Evolutionary conservation across 371 early-diverging fungal species (phyloP).

Genomic region (Catenaria anguillulae): DNA sequence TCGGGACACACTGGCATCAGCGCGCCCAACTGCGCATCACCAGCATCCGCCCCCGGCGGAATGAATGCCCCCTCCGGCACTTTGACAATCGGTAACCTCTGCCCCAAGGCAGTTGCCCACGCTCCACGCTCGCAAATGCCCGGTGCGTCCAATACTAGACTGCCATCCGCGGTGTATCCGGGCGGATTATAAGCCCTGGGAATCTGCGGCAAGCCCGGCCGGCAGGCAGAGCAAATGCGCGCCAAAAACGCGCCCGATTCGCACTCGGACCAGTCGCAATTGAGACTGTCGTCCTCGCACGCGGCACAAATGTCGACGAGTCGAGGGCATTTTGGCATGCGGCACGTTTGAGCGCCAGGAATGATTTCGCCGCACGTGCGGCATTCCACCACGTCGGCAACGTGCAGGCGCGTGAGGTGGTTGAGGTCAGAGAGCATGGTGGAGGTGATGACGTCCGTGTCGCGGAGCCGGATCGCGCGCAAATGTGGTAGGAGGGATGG

Average conservation of each 20-base stretch:
- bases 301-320: not conserved
- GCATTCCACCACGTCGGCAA: not conserved
- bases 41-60: not conserved
- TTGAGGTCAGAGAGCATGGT: no score
- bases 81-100: no score
- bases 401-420: no score
- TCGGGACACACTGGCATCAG: not conserved
- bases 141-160: no score
- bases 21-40: not conserved
- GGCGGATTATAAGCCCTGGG: not conserved
- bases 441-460: no score
- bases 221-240: not conserved
- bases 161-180: no score
- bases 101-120: no score
- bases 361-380: not conserved
- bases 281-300: slow-evolving; percentile 1
- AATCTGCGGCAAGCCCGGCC: not conserved
- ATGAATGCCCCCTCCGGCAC: no score
- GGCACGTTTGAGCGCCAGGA: not conserved
- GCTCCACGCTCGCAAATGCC: no score
- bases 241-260: not conserved
- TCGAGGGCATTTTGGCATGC: not conserved
- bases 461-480: no score
- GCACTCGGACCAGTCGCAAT: not conserved
- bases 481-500: no score